A percentile compares a stretch with the other conserved stretches of the same genome.
These are phyloP conservation scores for Globisporangium camurandrum DNA, from an alignment of 352 stramenopile species.

Conservation along the genomic window DNA sequence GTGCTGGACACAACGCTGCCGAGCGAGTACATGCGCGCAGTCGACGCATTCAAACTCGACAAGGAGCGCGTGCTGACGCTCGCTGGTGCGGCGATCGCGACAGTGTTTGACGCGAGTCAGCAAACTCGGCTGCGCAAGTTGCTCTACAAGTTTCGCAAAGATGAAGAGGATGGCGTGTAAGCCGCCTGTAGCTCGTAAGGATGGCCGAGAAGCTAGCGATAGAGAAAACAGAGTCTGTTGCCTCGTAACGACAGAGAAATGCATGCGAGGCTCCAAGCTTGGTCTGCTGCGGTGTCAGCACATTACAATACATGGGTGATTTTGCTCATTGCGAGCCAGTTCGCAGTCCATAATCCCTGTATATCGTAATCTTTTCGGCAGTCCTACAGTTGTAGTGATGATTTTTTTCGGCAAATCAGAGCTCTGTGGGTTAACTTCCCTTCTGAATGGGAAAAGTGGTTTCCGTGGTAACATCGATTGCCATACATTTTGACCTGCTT, in stretches of 20 bases:
- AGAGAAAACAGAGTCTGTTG: too few species aligned
- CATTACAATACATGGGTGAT: neutral
- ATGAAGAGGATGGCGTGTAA: neutral
- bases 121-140: conserved; percentile 16
- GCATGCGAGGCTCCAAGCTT: neutral
- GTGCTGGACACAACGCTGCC: conserved; percentile 88
- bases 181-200: too few species aligned
- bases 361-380: too few species aligned
- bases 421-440: too few species aligned
- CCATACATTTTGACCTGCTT: too few species aligned
- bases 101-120: conserved; percentile 54
- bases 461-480: too few species aligned
- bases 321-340: too few species aligned
- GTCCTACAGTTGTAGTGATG: too few species aligned
- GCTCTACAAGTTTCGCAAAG: conserved; percentile 17
- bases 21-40: conserved; percentile 81
- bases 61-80: conserved; percentile 33
- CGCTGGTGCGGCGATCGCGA: conserved; percentile 30
- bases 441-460: too few species aligned
- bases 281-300: neutral
- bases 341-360: too few species aligned
- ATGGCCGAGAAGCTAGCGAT: too few species aligned
- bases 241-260: neutral
- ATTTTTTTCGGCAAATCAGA: too few species aligned
- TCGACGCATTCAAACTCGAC: conserved; percentile 62